Conservation (phyloP, 306 rosid species). For the Astragalus membranaceus region DNA sequence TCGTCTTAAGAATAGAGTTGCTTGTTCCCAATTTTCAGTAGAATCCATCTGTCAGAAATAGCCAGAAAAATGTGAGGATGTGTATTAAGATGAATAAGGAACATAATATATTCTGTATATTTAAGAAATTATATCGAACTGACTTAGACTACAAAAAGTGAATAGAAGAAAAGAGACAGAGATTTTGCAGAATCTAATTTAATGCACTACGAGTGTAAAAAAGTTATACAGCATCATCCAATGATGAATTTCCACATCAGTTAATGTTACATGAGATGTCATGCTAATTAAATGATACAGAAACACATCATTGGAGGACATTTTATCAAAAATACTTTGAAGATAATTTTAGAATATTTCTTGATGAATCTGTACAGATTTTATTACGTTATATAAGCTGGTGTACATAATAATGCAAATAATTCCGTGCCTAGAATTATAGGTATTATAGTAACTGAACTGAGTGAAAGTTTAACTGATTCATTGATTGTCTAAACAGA, state of each 20-base stretch:
- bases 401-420: neutral
- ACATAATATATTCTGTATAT: neutral
- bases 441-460: no score
- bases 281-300: neutral
- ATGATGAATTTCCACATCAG: neutral
- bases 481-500: no score
- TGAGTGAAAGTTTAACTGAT: no score
- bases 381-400: neutral
- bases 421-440: neutral
- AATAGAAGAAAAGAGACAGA: neutral
- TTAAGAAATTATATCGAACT: neutral
- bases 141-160: neutral
- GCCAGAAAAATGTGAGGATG: slow-evolving; percentile 8
- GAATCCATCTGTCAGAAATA: slow-evolving; percentile 56
- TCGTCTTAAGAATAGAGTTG: slow-evolving; percentile 63
- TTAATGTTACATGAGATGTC: neutral
- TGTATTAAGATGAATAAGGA: neutral
- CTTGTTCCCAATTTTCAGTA: slow-evolving; percentile 82
- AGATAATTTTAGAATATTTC: neutral
- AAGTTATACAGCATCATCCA: neutral
- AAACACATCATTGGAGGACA: neutral
- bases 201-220: neutral
- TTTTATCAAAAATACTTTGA: neutral
- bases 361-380: neutral
- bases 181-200: neutral